Base-by-base conservation (phyloP, 1,139 yeast genomes). In the Hansenula lynferdii region DNA sequence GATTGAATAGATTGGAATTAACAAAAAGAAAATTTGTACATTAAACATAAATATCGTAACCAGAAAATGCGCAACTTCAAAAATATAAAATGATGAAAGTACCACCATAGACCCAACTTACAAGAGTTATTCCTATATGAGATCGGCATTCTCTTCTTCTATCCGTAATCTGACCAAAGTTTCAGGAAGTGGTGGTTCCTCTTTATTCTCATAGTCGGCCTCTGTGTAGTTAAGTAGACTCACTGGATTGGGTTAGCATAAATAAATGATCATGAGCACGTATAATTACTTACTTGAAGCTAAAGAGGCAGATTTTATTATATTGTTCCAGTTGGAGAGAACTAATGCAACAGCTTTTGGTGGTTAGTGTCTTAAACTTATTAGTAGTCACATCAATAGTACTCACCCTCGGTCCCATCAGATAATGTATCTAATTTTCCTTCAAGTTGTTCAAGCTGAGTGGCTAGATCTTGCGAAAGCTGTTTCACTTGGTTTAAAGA, bases 281-380 rank as follows among this genome's bases (percentile, higher is more conserved):
- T 5, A 15, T n/a, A n/a, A n/a, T n/a, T n/a, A n/a, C 58, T 33
- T 43, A 54, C 58, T 59, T 0, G 89, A 77, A 0, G 94, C 90
- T 50, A 85, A 58, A 10, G 83, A 75, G 0, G 84, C 75, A 1
- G 87, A 75, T 43, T 78, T 68, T 19, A 80, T 67, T 15, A 85
- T 82, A 43, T 74, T 77, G 43, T 77, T 75, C 95, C 95, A 85
- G 48, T 80, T 82, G 9, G 80, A 69, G 50, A 80, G 64, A 5
- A 79, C 73, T 14, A 68, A 56, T 3, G 59, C 72, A 10, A 77
- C 78, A 32, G 78, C 70, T 52, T n/a, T 3, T 11, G 16, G 4
- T 11, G 5, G 40, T 40, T 35, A 40, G 45, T 40, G 24, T n/a
- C 15, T 14, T 15, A 5, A 35, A 22, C 9, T 9, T 9, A 9